Evolutionary conservation across 164 flowering plant genomes (phyloP).

Genomic region (Piper longum): DNA sequence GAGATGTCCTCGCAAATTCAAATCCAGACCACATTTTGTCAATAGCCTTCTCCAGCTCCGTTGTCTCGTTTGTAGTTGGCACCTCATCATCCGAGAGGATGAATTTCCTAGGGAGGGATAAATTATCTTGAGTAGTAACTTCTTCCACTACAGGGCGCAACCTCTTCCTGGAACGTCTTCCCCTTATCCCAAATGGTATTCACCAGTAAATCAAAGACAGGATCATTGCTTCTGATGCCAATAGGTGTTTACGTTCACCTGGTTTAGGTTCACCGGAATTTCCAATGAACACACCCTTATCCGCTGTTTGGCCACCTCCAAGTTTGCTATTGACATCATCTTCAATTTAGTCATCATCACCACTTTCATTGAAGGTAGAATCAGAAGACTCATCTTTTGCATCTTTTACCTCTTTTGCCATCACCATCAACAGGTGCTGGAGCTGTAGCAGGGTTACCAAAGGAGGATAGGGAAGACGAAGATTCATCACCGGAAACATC

Average conservation of each 20-base stretch:
- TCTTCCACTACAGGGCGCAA: neutral
- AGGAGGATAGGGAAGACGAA: neutral
- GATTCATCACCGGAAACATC: too few relatives aligned
- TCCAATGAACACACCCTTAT: constrained; percentile 1
- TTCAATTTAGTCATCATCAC: neutral
- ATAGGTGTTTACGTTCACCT: constrained; percentile 8
- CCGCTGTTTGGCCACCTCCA: constrained; percentile 1
- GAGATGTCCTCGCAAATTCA: constrained; percentile 18
- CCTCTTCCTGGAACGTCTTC: constrained; percentile 10
- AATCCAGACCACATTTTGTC: constrained; percentile 35
- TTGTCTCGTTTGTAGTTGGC: constrained; percentile 13
- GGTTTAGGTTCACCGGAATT: constrained; percentile 2
- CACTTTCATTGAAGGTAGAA: neutral
- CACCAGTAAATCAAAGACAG: constrained; percentile 16
- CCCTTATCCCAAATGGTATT: constrained; percentile 24
- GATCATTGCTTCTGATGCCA: constrained; percentile 2
- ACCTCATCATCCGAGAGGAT: constrained; percentile 8
- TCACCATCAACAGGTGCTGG: too few relatives aligned
- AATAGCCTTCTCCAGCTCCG: constrained; percentile 27
- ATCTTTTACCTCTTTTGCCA: too few relatives aligned
- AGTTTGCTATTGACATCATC: constrained; percentile 1
- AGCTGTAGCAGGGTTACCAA: too few relatives aligned
- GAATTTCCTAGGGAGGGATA: constrained; percentile 25
- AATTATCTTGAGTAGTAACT: constrained; percentile 1
- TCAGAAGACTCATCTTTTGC: neutral